Percentiles rank a stretch among this genome's conserved stretches.
These are phyloP conservation scores for Auricularia heimuer DNA, from an alignment of 768 basidiomycete genomes.

Conservation along the genomic window DNA sequence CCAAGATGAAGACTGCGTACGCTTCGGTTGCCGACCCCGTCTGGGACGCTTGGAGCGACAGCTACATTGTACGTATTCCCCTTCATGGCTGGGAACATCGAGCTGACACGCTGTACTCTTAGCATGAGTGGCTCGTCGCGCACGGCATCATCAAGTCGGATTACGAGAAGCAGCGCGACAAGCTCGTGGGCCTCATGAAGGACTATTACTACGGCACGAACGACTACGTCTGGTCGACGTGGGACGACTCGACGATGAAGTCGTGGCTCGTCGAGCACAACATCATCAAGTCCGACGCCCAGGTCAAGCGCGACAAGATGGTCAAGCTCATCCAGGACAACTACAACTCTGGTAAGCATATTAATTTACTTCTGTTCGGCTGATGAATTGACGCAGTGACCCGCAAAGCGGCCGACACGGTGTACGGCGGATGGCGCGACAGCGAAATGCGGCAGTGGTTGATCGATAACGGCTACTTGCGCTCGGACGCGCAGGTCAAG, in stretches of 20 bases:
- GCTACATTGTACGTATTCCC: slow-evolving; percentile 37
- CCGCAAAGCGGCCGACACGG: slow-evolving; percentile 34
- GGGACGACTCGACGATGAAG: slow-evolving; percentile 72
- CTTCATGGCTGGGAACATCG: too few species aligned
- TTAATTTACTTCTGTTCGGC: neutral
- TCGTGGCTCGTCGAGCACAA: slow-evolving; percentile 70
- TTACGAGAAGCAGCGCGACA: slow-evolving; percentile 48
- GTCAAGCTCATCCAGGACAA: slow-evolving; percentile 67
- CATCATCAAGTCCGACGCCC: slow-evolving; percentile 60
- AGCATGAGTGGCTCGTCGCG: slow-evolving; percentile 68
- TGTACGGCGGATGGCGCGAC: slow-evolving; percentile 66
- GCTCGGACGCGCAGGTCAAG: slow-evolving; percentile 44
- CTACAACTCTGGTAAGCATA: slow-evolving; percentile 37
- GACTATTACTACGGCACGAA: slow-evolving; percentile 60
- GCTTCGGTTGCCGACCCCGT: slow-evolving; percentile 49
- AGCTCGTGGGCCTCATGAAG: slow-evolving; percentile 58
- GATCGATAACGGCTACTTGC: slow-evolving; percentile 58
- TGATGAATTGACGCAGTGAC: neutral
- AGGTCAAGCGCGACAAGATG: slow-evolving; percentile 66
- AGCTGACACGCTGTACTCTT: too few species aligned
- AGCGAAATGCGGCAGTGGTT: slow-evolving; percentile 65
- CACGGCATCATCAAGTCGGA: slow-evolving; percentile 64
- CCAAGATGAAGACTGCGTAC: slow-evolving; percentile 61
- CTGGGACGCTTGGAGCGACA: slow-evolving; percentile 83
- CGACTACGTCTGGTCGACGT: slow-evolving; percentile 50